Evolutionary conservation across 2,329 filamentous ascomycete species (phyloP), one percentile per base, ranked within the genome.

Genomic region (Endoconidiophora polonica): DNA sequence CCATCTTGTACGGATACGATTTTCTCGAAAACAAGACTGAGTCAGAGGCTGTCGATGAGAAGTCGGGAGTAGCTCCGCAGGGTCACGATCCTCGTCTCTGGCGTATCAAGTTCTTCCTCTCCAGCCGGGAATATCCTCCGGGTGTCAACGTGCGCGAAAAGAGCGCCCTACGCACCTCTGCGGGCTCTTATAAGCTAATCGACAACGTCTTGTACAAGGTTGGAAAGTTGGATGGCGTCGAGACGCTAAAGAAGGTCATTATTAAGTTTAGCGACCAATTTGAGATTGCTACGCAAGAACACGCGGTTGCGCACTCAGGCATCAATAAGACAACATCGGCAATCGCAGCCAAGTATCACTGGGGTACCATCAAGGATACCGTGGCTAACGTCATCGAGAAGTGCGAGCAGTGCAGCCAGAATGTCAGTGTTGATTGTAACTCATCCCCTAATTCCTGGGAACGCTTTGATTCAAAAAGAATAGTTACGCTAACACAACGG

Each of bases 291-390:
- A 73, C 83, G 43, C 71, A 74, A 52, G 74, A 88, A 37, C 91
- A 98, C 65, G 71, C 78, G 52, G 65, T 68, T 50, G 74, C 81
- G 40, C 91, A 98, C 61, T 86, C 83, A 5, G 91, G 91, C 47
- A 96, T 96, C 71, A 98, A 98, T 71, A 95, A 95, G 69, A 96
- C 90, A 0, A 96, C 90, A 1, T 88, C 90, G 18, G 83, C 80
- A 18, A 94, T 98, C 59, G 86, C 90, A 9, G 86, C 95, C 61
- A 83, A 82, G 60, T 95, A 90, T 62, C 91, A 96, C 66, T 98
- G 91, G 91, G 88, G 93, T 44, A 78, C 90, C 54, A 96, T 96
- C 68, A 98, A 96, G 64, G 88, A 95, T 66, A 96, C 90, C 1
- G 91, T 95, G 54, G 91, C 83, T 62, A 81, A 90, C 62, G 88